Evolutionary conservation across 2,329 filamentous ascomycete species (phyloP).

Genomic region (Ilyonectria mors-panacis): DNA sequence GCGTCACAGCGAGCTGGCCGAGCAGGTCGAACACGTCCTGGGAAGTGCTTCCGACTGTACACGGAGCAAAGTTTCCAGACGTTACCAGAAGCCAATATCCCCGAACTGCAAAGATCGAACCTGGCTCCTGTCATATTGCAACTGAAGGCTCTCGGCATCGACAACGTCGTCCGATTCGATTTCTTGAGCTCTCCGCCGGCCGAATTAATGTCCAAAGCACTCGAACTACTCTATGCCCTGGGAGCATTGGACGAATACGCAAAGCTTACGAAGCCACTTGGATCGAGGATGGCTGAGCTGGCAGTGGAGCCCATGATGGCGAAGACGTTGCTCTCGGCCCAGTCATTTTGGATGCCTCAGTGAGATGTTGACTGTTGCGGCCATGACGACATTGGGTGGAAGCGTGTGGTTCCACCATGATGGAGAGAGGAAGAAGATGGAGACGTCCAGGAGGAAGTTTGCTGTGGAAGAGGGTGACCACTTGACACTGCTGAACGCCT

Average conservation of each 20-base stretch:
- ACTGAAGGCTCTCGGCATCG: constrained; percentile 93
- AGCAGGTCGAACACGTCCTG: constrained; percentile 88
- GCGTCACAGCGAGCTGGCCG: constrained; percentile 93
- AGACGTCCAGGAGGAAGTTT: constrained; percentile 84
- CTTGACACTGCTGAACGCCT: constrained; percentile 93
- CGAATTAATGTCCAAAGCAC: constrained; percentile 85
- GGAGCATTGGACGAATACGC: constrained; percentile 92
- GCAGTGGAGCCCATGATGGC: constrained; percentile 97
- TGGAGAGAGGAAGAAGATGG: constrained; percentile 81
- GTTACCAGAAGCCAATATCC: constrained; percentile 81
- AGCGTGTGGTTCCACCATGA: constrained; percentile 87
- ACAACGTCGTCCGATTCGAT: constrained; percentile 92
- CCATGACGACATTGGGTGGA: constrained; percentile 91
- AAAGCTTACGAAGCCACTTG: constrained; percentile 90
- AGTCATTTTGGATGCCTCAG: constrained; percentile 84
- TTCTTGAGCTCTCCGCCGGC: constrained; percentile 90
- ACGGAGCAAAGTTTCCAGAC: constrained; percentile 79
- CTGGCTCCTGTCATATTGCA: constrained; percentile 90
- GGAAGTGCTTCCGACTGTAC: constrained; percentile 95
- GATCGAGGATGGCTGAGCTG: constrained; percentile 91
- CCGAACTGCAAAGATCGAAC: constrained; percentile 94
- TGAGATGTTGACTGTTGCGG: constrained; percentile 92
- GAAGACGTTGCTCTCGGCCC: constrained; percentile 84
- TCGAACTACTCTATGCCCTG: constrained; percentile 89
- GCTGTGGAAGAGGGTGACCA: constrained; percentile 96